A percentile compares a stretch with the other conserved stretches of the same genome.
Conservation (phyloP, 176 grass and related monocot genomes). For the Puya raimondii region DNA sequence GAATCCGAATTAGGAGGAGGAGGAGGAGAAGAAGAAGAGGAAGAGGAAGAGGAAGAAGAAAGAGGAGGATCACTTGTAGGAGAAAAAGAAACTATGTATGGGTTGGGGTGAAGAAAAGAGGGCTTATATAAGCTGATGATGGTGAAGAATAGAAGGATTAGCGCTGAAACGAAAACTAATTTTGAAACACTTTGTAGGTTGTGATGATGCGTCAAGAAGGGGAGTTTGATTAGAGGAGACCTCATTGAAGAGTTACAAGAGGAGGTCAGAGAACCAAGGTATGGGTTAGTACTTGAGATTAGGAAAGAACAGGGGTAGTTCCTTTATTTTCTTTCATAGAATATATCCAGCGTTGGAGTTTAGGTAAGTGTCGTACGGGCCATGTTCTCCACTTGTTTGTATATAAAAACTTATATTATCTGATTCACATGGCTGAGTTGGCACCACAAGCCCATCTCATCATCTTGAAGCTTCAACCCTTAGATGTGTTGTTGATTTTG, state of each 20-base stretch:
- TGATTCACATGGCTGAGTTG: background rate
- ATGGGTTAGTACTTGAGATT: background rate
- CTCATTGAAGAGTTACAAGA: background rate
- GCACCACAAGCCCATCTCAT: background rate
- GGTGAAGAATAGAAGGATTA: background rate
- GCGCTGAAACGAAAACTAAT: background rate
- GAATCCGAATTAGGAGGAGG: background rate
- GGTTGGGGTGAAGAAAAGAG: background rate
- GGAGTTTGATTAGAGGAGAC: background rate
- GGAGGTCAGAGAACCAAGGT: background rate
- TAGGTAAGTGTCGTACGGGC: too few relatives aligned
- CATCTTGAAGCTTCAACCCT: background rate
- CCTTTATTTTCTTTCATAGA: background rate
- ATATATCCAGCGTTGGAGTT: too few relatives aligned
- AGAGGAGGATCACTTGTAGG: background rate
- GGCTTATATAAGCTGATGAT: background rate
- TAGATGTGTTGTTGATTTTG: too few relatives aligned
- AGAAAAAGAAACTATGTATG: background rate
- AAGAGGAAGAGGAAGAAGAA: constrained; percentile 10
- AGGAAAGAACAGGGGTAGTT: background rate
- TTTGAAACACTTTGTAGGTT: background rate
- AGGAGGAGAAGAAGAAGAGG: background rate
- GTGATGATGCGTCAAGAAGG: background rate
- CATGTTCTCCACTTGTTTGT: too few relatives aligned
- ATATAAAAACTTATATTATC: background rate